Percentiles rank a stretch among this genome's conserved stretches.
Evolutionary conservation across 208 protist species (phyloP).

Genomic region (Novymonas esmeraldas): DNA sequence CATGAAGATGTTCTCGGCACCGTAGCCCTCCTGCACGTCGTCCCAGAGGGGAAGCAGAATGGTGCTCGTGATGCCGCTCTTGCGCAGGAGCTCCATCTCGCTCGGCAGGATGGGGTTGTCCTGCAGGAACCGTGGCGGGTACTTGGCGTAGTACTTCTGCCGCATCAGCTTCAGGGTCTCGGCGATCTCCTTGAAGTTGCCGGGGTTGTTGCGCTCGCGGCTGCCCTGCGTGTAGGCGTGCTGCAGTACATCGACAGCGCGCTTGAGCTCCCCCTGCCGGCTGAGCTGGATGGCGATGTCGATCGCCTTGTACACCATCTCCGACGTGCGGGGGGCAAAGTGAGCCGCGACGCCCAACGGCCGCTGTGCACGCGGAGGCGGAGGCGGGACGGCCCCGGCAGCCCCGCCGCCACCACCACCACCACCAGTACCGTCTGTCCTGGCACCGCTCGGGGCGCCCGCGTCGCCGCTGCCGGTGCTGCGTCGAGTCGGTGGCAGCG

Average conservation of each 20-base stretch:
- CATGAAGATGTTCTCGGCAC: conserved; percentile 86
- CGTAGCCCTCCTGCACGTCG: conserved; percentile 83
- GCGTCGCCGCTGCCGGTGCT: not conserved
- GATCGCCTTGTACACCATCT: conserved; percentile 68
- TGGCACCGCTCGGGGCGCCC: not conserved
- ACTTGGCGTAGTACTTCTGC: conserved; percentile 44
- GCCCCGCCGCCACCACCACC: too few relatives aligned
- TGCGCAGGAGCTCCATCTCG: conserved; percentile 81
- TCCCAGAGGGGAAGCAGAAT: conserved; percentile 88
- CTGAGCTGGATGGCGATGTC: conserved; percentile 57
- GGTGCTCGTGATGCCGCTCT: conserved; percentile 68
- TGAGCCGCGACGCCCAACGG: conserved; percentile 28
- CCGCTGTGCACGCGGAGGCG: conserved; percentile 2
- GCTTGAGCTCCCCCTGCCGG: conserved; percentile 72
- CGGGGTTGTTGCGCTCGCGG: conserved; percentile 61
- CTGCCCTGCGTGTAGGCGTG: conserved; percentile 67
- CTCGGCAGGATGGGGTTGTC: conserved; percentile 79
- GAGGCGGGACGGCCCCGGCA: too few relatives aligned
- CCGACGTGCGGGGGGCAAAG: conserved; percentile 47
- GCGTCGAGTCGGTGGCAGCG: not conserved
- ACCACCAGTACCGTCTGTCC: not conserved
- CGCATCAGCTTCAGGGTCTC: conserved; percentile 68
- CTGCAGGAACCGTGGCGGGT: conserved; percentile 79
- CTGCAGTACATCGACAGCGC: conserved; percentile 81
- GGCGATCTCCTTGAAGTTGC: conserved; percentile 69